Evolutionary conservation across 1,139 yeast species (phyloP), one percentile per base, ranked within the genome.

Genomic region (Hyphopichia wangnamkhiaoensis): DNA sequence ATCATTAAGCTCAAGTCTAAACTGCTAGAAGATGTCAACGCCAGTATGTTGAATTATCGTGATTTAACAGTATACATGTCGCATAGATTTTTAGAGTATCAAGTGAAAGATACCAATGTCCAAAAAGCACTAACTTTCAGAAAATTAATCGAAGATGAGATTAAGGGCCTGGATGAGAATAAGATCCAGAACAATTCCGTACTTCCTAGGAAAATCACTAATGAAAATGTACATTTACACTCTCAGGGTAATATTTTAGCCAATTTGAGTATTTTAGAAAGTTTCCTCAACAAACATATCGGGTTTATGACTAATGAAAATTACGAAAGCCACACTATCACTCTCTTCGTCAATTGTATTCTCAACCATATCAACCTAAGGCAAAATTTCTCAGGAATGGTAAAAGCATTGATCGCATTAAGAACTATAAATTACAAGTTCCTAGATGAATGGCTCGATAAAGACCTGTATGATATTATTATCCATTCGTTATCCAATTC

Each of bases 371-470:
- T 68, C 17, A 57, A 55, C 31, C 40, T 61, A 13, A 55, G 62
- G 42, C 75, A 69, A 41, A 70, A 69, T 44, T 64, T 66, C 35
- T 53, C 68, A 0, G 74, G 68, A 0, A 47, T 61, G 2, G 56
- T 58, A 0, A 47, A 52, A 28, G 61, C 58, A 0, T 47, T 71
- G 10, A 37, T 43, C 3, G 48, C 48, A 5, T 38, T 68, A 7
- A 51, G 56, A 21, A 41, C 47, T 15, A 18, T 51, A 14, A 56
- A 64, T 33, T 39, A 49, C 0, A 34, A 42, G 4, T 49, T 58
- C 21, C 17, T 44, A 9, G 19, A 27, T 1, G 51, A 56, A 10
- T 61, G 65, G 65, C 48, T 70, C 2, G 54, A 66, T 40, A 23
- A 34, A 0, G 65, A 63, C 14, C 71, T 68, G 67, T 54, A 52